These are phyloP conservation scores for Arachis stenosperma DNA, from an alignment of 306 rosid genomes.

Conservation along the genomic window DNA sequence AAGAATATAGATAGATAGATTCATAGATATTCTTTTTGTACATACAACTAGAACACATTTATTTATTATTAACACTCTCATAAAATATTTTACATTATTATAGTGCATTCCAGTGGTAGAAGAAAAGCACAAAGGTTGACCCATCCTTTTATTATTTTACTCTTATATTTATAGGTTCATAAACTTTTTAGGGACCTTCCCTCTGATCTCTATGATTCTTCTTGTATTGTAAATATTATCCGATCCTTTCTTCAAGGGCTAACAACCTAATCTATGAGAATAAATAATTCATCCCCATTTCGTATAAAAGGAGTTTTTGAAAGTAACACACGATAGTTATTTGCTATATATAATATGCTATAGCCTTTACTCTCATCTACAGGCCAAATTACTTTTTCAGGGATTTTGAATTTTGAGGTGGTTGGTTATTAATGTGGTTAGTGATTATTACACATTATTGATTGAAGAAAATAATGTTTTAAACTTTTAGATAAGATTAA, in stretches of 20 bases:
- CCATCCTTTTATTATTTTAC: neutral
- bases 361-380: neutral
- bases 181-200: neutral
- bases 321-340: neutral
- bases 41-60: no score
- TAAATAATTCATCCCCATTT: neutral
- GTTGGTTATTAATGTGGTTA: neutral
- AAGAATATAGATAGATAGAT: no score
- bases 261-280: slow-evolving; percentile 11
- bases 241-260: slow-evolving; percentile 1
- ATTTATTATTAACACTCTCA: no score
- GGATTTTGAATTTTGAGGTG: neutral
- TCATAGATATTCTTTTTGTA: no score
- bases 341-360: neutral
- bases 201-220: neutral
- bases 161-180: slow-evolving; percentile 8
- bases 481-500: neutral
- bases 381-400: neutral
- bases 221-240: slow-evolving; percentile 17
- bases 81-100: neutral
- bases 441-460: neutral
- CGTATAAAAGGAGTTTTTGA: neutral
- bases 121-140: slow-evolving; percentile 33
- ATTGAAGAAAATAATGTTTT: neutral
- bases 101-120: slow-evolving; percentile 23